Evolutionary conservation across 768 basidiomycete genomes (phyloP), one percentile per base, ranked within the genome.

Genomic region (Trametes cingulata): DNA sequence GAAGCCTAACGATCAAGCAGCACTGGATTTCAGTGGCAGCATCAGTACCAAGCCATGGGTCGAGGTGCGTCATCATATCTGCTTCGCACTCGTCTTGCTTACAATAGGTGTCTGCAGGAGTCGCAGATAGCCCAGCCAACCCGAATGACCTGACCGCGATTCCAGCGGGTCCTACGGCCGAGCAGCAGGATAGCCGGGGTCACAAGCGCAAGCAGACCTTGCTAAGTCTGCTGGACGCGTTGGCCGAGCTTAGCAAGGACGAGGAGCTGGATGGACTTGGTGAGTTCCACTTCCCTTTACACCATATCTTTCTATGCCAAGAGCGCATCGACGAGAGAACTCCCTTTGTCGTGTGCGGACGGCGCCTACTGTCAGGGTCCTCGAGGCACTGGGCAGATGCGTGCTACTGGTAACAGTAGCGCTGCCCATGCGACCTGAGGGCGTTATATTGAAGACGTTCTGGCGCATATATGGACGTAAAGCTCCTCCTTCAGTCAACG

Each of bases 181-280:
- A 55, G 13, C 59, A 53, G 53, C 46, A 65, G 17, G 56, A 56
- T 6, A 37, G 42, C 13, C 54, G 56, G 4, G 60, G 56, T 29
- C 66, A 54, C 48, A 69, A 68, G 59, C 75, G 81, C 56, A 81
- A 75, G 65, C 78, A 81, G 63, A 80, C 81, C 7, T 67, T 82
- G 46, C 70, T 79, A 39, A 80, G 75, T 41, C 66, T 82, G 52
- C 70, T 82, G 52, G 81, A 82, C 63, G 76, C 77, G 51, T 68
- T 82, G 48, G 72, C 73, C 12, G 81, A 83, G 58, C 43, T 83
- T 54, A 75, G 68, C 62, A 73, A 72, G 41, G 80, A 82, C 52
- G 72, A 69, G 13, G 73, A 69, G 29, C 56, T 74, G 7, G 67
- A 60, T 33, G 72, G 71, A 12, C 45, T 67, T 13, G 73, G 80